These are phyloP conservation scores for Fusarium kyushuense DNA, from an alignment of 2,329 filamentous ascomycete genomes.

Conservation along the genomic window DNA sequence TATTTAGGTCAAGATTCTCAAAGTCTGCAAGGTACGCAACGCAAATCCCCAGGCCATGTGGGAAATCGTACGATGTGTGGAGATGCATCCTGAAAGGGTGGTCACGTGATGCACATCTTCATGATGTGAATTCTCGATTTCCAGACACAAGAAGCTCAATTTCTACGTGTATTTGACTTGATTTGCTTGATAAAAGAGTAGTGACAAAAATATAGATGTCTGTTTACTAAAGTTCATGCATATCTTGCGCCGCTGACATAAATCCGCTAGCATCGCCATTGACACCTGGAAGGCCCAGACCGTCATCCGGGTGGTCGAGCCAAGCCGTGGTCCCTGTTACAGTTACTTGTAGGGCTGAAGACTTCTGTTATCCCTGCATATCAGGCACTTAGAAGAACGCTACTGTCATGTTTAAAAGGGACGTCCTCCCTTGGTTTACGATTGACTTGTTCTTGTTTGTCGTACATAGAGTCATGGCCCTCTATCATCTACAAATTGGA, in stretches of 20 bases:
- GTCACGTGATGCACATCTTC: constrained; percentile 23
- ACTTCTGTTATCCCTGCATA: constrained; percentile 37
- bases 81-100: constrained; percentile 29
- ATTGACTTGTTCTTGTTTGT: background rate
- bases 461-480: no score
- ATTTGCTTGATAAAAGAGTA: accelerated
- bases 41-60: constrained; percentile 21
- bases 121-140: background rate
- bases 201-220: background rate
- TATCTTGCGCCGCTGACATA: background rate
- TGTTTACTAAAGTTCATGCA: accelerated
- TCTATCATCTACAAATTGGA: background rate
- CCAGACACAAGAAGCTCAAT: background rate
- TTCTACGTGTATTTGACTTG: accelerated
- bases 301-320: constrained; percentile 30
- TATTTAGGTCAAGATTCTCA: background rate
- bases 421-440: background rate
- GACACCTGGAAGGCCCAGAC: constrained; percentile 42
- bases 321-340: constrained; percentile 41
- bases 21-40: background rate
- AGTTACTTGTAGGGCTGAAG: constrained; percentile 37
- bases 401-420: constrained; percentile 35
- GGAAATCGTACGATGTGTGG: constrained; percentile 45
- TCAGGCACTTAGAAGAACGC: constrained; percentile 37
- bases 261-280: constrained; percentile 4